Evolutionary conservation across 75 land plant species (phyloP).

Genomic region (Isoetes taiwanensis): DNA sequence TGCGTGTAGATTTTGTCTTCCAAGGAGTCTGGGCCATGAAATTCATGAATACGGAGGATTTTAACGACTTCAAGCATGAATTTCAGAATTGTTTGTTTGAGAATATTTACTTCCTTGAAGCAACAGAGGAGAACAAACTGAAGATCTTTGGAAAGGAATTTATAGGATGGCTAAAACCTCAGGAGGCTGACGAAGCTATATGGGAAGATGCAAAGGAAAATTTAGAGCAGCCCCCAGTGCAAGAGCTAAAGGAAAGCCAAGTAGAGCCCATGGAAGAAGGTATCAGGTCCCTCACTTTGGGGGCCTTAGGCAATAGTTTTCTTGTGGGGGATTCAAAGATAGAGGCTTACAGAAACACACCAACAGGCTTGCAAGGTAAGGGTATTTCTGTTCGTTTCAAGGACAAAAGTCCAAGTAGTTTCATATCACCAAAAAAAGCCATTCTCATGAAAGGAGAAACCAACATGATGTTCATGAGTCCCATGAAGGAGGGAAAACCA

Average conservation of each 20-base stretch:
- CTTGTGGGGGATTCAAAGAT: not conserved
- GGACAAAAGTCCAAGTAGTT: not conserved
- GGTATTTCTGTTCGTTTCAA: not conserved
- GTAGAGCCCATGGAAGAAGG: not conserved
- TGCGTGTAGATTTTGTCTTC: not conserved
- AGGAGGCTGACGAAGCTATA: slow-evolving; percentile 2
- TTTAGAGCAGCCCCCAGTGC: not conserved
- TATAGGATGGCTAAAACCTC: not conserved
- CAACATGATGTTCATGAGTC: not conserved
- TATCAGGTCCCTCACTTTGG: not conserved
- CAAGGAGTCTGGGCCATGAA: slow-evolving; percentile 3
- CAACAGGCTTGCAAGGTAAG: not conserved
- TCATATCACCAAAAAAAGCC: not conserved
- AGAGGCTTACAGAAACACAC: not conserved
- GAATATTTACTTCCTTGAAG: not conserved
- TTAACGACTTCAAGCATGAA: not conserved
- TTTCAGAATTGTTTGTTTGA: not conserved
- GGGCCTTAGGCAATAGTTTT: not conserved
- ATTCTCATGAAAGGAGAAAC: not conserved
- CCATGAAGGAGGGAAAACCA: not conserved
- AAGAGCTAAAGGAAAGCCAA: not conserved
- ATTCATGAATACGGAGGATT: not conserved
- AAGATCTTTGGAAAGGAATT: slow-evolving; percentile 1
- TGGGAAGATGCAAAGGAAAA: not conserved
- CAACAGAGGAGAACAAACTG: slow-evolving; percentile 1